Evolutionary conservation across 345 rosid species (phyloP).

Genomic region (Salix suchowensis): DNA sequence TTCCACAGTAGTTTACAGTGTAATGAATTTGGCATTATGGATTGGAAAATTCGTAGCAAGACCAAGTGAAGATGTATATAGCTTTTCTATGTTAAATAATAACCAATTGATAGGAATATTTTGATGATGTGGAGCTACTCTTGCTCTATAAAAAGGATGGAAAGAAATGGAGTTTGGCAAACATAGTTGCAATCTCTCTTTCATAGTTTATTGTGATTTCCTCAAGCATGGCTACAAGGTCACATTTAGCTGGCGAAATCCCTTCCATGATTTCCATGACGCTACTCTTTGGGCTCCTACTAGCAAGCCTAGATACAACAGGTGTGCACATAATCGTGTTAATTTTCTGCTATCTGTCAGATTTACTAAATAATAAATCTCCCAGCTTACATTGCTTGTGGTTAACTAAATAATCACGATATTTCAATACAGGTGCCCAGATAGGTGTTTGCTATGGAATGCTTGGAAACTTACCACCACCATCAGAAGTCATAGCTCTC

Average conservation of each 20-base stretch:
- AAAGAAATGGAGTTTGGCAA: background rate
- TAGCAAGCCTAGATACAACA: slow-evolving; percentile 13
- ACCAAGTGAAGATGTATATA: too few species aligned
- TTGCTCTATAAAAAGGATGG: background rate
- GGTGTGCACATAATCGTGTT: background rate
- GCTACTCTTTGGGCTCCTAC: slow-evolving; percentile 11
- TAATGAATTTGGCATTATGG: background rate
- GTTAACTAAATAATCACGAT: background rate
- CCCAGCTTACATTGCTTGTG: background rate
- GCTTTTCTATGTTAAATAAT: too few species aligned
- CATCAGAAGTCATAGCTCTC: slow-evolving; percentile 41
- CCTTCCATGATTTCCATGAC: background rate
- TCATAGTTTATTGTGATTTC: background rate
- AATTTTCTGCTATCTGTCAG: background rate
- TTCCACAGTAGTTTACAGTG: background rate
- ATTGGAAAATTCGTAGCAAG: too few species aligned
- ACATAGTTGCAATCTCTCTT: background rate
- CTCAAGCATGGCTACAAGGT: background rate
- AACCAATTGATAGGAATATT: too few species aligned
- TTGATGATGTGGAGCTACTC: background rate
- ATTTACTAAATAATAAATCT: background rate
- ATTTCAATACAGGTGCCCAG: slow-evolving; percentile 4
- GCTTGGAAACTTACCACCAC: slow-evolving; percentile 45
- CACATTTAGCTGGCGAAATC: background rate
- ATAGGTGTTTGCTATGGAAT: slow-evolving; percentile 23